phyloP scores from a whole-genome alignment of 352 stramenopile species.

The Phytopythium oedochilum region DNA sequence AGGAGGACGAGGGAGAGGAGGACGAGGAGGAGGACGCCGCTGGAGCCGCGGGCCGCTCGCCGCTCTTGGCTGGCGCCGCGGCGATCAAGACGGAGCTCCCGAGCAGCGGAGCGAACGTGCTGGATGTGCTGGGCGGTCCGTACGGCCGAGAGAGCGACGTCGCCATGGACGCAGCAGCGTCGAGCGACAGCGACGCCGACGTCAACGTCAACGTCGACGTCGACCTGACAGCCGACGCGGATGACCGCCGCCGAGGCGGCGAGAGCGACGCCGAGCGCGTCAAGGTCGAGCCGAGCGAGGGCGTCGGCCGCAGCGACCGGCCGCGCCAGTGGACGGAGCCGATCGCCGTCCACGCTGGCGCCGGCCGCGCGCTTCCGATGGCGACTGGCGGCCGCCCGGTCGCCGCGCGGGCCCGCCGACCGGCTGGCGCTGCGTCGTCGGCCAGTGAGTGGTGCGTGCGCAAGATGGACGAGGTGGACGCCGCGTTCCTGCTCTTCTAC shows the following conservation, averaged over 20 bases:
- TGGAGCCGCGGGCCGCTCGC: too few species aligned
- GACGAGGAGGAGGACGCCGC: constrained; percentile 19
- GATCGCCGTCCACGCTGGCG: neutral
- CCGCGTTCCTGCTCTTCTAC: constrained; percentile 67
- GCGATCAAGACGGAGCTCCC: constrained; percentile 21
- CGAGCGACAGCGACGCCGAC: constrained; percentile 4
- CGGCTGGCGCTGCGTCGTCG: neutral
- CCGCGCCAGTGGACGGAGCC: neutral
- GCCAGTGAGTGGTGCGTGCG: constrained; percentile 7
- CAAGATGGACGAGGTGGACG: constrained; percentile 55
- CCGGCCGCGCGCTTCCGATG: neutral
- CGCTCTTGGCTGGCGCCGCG: too few species aligned
- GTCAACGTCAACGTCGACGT: too few species aligned
- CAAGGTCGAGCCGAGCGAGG: neutral
- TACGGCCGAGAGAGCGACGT: neutral
- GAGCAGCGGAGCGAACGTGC: neutral
- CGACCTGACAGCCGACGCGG: constrained; percentile 3
- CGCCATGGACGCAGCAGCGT: constrained; percentile 1
- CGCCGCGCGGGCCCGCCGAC: neutral
- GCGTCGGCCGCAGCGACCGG: neutral
- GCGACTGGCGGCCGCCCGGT: neutral
- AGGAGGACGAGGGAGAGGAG: constrained; percentile 2
- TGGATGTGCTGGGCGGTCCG: constrained; percentile 7
- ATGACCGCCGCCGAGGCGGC: neutral
- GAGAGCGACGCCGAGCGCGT: neutral